Conservation (phyloP, 2,329 filamentous ascomycete species). For the Calonectria crousiana region DNA sequence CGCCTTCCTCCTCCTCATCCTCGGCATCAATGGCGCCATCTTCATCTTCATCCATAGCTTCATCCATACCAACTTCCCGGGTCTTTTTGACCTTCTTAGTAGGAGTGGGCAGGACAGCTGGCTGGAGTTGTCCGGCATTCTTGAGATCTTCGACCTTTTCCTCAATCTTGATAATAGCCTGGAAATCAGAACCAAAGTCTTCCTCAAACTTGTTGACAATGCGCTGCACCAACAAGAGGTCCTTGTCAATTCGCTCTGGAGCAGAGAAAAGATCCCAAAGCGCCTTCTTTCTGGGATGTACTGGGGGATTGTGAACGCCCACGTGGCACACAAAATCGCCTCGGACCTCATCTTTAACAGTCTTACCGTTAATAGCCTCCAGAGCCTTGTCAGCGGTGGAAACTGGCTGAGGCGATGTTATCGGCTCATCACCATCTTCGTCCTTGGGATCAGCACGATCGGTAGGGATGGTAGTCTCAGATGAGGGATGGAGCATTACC, state of each 20-base stretch:
- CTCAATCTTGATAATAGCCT: conserved; percentile 84
- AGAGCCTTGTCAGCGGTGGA: conserved; percentile 87
- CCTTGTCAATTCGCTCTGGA: conserved; percentile 92
- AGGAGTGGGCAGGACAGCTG: conserved; percentile 65
- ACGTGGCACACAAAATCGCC: conserved; percentile 99
- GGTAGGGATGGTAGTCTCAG: conserved; percentile 73
- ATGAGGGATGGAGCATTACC: conserved; percentile 91
- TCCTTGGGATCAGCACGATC: conserved; percentile 82
- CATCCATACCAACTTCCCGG: conserved; percentile 70
- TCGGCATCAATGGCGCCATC: conserved; percentile 79
- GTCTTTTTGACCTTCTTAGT: conserved; percentile 72
- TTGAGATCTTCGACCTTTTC: conserved; percentile 87
- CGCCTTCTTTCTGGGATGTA: conserved; percentile 90
- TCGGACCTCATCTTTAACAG: conserved; percentile 91
- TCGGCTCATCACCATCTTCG: conserved; percentile 70
- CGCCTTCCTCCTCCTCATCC: conserved; percentile 83
- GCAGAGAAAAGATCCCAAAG: conserved; percentile 97
- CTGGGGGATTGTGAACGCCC: conserved; percentile 91
- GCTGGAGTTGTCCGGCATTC: conserved; percentile 81
- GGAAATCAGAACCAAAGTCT: conserved; percentile 82
- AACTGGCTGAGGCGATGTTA: conserved; percentile 63
- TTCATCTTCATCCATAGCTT: conserved; percentile 73
- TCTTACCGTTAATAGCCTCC: conserved; percentile 97
- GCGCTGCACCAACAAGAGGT: conserved; percentile 84
- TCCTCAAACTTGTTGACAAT: conserved; percentile 87